Evolutionary conservation across 306 rosid species (phyloP), one percentile per base, ranked within the genome.

Genomic region (Vigna mungo): DNA sequence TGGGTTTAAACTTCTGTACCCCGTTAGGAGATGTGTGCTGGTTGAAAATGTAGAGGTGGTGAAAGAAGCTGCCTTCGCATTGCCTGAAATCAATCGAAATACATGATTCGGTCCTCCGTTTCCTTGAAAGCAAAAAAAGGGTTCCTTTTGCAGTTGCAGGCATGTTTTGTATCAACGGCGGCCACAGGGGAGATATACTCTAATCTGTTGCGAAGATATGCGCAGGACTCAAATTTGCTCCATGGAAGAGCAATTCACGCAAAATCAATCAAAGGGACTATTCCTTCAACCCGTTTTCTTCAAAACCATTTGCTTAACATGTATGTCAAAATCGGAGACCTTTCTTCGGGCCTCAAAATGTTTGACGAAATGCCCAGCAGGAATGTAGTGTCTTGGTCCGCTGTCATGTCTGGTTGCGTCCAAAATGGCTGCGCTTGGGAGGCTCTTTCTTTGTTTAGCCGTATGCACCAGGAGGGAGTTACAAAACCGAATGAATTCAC

Each of bases 321-420:
- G 84, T 92, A 90, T 30, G 81, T 81, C 1, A 88, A 85, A 84
- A 74, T 83, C 12, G 89, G 89, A 7, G 82, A 86, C 69, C 84
- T 87, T 66, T 21, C 5, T 44, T 78, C 73, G 9, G 97, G 78
- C 15, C 91, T 85, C 83, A 77, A 84, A 72, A 25, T 92, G 93
- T 92, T 92, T 67, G 95, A 92, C 7, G 95, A 88, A 90, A 89
- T 92, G 91, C 88, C 90, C 3, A 64, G 79, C 0, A 88, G 74
- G 72, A 90, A 92, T 63, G 97, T 88, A 2, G 95, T 92, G 48
- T 92, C 95, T 2, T 92, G 91, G 95, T 90, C 95, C n/a, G 83
- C 86, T 15, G 77, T 81, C 8, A 88, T 92, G 62, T 85, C 86
- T 4, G 95, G 97, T 27, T 82, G 91, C 46, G 74, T 83, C 34